Conservation (phyloP, 768 basidiomycete species). For the Russula abietina region DNA sequence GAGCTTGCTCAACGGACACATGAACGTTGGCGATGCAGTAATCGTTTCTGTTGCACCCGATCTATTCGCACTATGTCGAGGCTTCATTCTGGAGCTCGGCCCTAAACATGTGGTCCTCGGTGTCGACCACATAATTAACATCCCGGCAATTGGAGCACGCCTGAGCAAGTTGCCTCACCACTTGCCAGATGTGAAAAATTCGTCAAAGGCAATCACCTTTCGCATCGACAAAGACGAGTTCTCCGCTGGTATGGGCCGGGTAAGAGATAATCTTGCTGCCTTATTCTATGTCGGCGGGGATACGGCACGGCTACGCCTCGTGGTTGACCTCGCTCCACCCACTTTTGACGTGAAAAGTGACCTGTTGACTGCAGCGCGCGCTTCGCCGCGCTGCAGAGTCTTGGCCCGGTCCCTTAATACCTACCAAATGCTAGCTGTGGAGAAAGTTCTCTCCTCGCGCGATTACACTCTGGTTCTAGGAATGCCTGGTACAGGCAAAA, state of each 20-base stretch:
- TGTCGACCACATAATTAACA: conserved; percentile 71
- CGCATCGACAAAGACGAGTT: conserved; percentile 94
- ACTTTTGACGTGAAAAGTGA: conserved; percentile 41
- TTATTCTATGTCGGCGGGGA: conserved; percentile 82
- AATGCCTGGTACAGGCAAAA: conserved; percentile 99
- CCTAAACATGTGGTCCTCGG: conserved; percentile 64
- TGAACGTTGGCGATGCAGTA: conserved; percentile 75
- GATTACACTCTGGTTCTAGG: conserved; percentile 93
- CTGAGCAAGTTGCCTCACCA: conserved; percentile 30
- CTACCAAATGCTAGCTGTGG: conserved; percentile 67
- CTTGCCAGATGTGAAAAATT: conserved; percentile 19
- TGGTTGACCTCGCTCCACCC: conserved; percentile 78
- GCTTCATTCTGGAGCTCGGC: conserved; percentile 72
- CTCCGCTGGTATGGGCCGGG: conserved; percentile 75
- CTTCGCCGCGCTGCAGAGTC: conserved; percentile 14
- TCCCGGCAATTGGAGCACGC: conserved; percentile 41
- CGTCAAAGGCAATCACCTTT: conserved; percentile 43
- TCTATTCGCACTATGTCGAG: conserved; percentile 76
- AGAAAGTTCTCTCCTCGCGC: conserved; percentile 65
- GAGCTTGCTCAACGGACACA: conserved; percentile 68
- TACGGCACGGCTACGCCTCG: conserved; percentile 53
- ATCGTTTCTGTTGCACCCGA: conserved; percentile 83
- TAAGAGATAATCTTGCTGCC: conserved; percentile 85
- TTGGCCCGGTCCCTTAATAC: conserved; percentile 47
- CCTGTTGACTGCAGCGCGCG: conserved; percentile 21